Evolutionary conservation across 306 rosid genomes (phyloP).

Genomic region (Acacia acuminata): DNA sequence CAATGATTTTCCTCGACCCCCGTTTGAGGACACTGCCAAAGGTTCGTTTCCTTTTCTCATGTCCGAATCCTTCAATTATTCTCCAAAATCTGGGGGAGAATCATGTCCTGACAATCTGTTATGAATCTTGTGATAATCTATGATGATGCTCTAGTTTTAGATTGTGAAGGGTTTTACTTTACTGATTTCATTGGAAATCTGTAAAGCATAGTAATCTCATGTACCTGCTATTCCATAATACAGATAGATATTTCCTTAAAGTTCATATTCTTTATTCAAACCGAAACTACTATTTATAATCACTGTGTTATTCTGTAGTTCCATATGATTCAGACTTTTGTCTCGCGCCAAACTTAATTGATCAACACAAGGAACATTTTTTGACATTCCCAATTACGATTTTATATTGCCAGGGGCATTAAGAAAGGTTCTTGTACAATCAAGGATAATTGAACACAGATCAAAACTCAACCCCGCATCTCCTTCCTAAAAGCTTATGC

Average conservation of each 20-base stretch:
- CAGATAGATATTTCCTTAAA: conserved; percentile 33
- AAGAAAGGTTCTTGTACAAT: not conserved
- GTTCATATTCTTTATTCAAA: conserved; percentile 5
- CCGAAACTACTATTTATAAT: not conserved
- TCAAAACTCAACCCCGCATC: not conserved
- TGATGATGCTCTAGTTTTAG: conserved; percentile 16
- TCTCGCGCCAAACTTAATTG: too few relatives aligned
- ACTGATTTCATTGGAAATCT: conserved; percentile 36
- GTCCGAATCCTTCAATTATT: conserved; percentile 66
- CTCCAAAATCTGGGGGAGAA: conserved; percentile 62
- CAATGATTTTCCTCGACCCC: conserved; percentile 81
- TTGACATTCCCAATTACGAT: too few relatives aligned
- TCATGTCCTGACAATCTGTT: conserved; percentile 48
- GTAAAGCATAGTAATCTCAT: conserved; percentile 33
- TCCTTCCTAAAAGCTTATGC: not conserved
- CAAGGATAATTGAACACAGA: not conserved
- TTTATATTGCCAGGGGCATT: not conserved
- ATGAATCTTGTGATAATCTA: conserved; percentile 23
- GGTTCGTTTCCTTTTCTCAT: conserved; percentile 66
- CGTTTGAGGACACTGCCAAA: conserved; percentile 73
- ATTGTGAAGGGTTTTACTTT: conserved; percentile 28
- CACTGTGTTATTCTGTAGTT: not conserved
- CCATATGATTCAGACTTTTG: not conserved
- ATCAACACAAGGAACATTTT: too few relatives aligned
- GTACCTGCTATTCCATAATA: conserved; percentile 43